These are phyloP conservation scores for Eutrema japonicum DNA, from an alignment of 345 rosid species.

Conservation along the genomic window DNA sequence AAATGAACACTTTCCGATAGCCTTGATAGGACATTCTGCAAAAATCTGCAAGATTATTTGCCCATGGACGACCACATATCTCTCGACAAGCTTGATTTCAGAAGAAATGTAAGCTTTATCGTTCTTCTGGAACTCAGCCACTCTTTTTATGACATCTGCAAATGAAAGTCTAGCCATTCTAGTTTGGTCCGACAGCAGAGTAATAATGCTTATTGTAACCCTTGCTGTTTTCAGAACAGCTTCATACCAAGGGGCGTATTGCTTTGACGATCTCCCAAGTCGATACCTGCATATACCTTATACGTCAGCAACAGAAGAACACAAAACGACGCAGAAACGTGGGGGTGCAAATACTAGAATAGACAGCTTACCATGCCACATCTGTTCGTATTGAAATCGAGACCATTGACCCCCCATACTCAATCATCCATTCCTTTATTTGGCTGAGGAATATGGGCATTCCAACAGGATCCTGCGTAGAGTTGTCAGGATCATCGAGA, in stretches of 20 bases:
- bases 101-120: conserved; percentile 66
- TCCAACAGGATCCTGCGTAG: conserved; percentile 51
- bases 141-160: conserved; percentile 55
- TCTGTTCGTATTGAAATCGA: conserved; percentile 77
- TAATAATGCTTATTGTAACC: conserved; percentile 64
- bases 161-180: conserved; percentile 72
- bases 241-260: conserved; percentile 76
- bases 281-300: conserved; percentile 64
- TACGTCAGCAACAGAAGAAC: conserved; percentile 30
- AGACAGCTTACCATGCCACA: conserved; percentile 71
- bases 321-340: conserved; percentile 5
- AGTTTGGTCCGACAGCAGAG: conserved; percentile 63
- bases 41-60: conserved; percentile 76
- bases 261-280: conserved; percentile 85
- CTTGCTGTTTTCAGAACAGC: conserved; percentile 76
- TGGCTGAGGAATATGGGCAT: conserved; percentile 69
- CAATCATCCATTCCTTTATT: conserved; percentile 92
- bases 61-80: conserved; percentile 84
- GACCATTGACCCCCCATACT: conserved; percentile 66
- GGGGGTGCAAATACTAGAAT: not conserved
- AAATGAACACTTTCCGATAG: conserved; percentile 65
- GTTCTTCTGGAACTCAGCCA: conserved; percentile 56
- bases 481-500: conserved; percentile 51
- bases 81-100: conserved; percentile 56
- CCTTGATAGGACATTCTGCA: conserved; percentile 63